These are phyloP conservation scores for Paramecium biaurelia DNA, from an alignment of 73 alveolate species.

Conservation along the genomic window DNA sequence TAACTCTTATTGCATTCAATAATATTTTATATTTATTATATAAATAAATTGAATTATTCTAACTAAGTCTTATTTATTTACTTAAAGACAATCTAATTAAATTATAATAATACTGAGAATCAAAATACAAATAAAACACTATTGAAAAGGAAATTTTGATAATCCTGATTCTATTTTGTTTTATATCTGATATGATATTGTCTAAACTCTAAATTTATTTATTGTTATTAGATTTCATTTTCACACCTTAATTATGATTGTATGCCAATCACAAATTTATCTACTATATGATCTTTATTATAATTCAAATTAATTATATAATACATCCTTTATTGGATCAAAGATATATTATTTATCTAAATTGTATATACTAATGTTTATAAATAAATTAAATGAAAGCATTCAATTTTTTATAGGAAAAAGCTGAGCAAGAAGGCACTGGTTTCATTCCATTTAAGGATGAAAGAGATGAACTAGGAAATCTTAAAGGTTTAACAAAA, in stretches of 20 bases:
- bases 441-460: slow-evolving; percentile 1
- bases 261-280: background rate
- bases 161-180: too few relatives aligned
- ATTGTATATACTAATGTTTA: background rate
- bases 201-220: too few relatives aligned
- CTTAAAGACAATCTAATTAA: background rate
- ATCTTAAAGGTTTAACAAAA: background rate
- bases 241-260: too few relatives aligned
- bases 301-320: background rate
- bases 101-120: too few relatives aligned
- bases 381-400: background rate
- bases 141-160: too few relatives aligned
- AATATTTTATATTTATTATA: background rate
- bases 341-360: background rate
- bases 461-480: slow-evolving; percentile 23
- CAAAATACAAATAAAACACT: too few relatives aligned
- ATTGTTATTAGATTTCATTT: background rate
- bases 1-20: background rate
- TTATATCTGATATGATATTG: too few relatives aligned
- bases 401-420: background rate
- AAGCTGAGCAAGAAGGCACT: slow-evolving; percentile 19
- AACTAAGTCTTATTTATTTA: too few relatives aligned
- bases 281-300: background rate
- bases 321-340: background rate
- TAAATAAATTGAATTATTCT: too few relatives aligned